Evolutionary conservation across 2,329 filamentous ascomycete species (phyloP), one percentile per base, ranked within the genome.

Genomic region (Paramyrothecium sp.): DNA sequence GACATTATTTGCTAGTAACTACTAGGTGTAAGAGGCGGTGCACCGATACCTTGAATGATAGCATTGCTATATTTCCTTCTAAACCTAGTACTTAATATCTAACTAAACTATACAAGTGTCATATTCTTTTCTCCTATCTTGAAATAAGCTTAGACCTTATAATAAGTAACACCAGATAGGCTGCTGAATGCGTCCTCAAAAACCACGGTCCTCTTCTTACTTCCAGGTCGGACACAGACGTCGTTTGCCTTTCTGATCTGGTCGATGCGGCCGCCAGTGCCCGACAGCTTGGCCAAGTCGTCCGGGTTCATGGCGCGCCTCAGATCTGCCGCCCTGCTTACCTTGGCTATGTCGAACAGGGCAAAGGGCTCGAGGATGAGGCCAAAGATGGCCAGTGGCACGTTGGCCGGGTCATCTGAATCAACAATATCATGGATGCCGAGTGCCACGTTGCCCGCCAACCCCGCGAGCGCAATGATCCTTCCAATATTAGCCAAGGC

Each of bases 401-500:
- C 59, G 56, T 60, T 63, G 26, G 30, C 54, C 12, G 50, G 46
- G 41, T 51, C 51, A n/a, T n/a, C n/a, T n/a, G n/a, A n/a, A 23
- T 63, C 58, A 5, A 64, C 57, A 19, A 63, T n/a, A 26, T 33
- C 56, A 51, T 63, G 61, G 21, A 63, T 56, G 54, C 60, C 61
- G 10, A 58, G 8, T 7, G 55, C 58, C 13, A 52, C 52, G 23
- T 55, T 49, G 51, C 60, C 61, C 4, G 34, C 30, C 8, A 23
- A 30, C 10, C 54, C 54, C 12, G 51, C 17, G 8, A 55, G 13
- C 13, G 47, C 23, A 12, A 44, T 51, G 33, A 50, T 22, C 10
- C 17, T n/a, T 7, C 22, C 30, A 23, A 41, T 51, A 17, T 51
- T 47, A 10, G 54, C 54, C 19, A 51, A 17, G n/a, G 19, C 30